phyloP scores from a whole-genome alignment of 75 land plant species.

The Pinus taeda region DNA sequence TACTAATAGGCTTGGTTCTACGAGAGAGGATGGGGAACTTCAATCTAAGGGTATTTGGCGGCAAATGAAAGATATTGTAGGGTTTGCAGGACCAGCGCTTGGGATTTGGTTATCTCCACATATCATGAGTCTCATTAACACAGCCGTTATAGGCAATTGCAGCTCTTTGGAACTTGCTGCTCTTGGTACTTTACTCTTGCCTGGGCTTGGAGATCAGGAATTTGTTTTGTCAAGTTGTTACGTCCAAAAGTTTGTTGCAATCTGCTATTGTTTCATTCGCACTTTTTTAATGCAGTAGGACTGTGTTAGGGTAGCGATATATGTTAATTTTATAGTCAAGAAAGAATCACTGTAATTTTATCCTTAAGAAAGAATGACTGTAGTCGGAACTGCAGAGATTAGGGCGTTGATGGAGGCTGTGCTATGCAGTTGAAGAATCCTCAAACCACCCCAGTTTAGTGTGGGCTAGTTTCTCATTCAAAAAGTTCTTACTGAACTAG shows the following conservation, averaged over 20 bases:
- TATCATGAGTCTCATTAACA: slow-evolving; percentile 43
- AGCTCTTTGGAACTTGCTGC: slow-evolving; percentile 52
- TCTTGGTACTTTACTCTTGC: slow-evolving; percentile 25
- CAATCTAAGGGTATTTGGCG: slow-evolving; percentile 21
- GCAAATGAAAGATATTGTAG: slow-evolving; percentile 28
- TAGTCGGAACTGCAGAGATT: no score
- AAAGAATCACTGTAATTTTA: no score
- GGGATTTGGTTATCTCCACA: slow-evolving; percentile 49
- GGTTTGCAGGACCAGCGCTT: slow-evolving; percentile 48
- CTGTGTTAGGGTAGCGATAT: no score
- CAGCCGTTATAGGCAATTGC: slow-evolving; percentile 34
- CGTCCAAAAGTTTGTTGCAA: not conserved
- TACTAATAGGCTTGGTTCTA: not conserved
- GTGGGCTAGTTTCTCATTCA: no score
- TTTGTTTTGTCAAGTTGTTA: not conserved
- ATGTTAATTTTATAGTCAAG: no score
- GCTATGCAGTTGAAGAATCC: no score
- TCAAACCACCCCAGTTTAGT: no score
- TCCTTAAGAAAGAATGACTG: no score
- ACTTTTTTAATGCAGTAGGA: no score
- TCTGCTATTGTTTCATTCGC: not conserved
- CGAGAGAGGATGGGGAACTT: not conserved
- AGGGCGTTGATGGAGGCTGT: no score
- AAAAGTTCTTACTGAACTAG: no score
- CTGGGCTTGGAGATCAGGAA: not conserved